Evolutionary conservation across 2,329 filamentous ascomycete genomes (phyloP).

Genomic region (Didymella pomorum): DNA sequence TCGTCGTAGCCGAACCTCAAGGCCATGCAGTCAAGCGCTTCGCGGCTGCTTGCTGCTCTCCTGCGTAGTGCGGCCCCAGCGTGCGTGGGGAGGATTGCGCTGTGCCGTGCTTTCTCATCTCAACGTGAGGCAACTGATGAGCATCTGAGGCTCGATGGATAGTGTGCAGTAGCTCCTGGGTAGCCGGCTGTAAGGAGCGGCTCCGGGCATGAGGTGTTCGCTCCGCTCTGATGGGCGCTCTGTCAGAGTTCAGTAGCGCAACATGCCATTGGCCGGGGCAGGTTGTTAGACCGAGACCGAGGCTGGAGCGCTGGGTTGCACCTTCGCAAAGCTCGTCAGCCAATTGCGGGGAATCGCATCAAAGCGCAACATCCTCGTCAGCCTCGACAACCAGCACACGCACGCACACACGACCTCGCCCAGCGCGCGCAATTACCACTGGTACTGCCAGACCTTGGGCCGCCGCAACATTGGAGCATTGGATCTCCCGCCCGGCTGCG

Average conservation of each 20-base stretch:
- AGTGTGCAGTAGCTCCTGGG: constrained; percentile 8
- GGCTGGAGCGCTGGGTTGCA: constrained; percentile 14
- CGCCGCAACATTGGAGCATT: not conserved
- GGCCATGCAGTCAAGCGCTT: constrained; percentile 14
- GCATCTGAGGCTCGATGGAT: constrained; percentile 5
- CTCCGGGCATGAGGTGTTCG: not conserved
- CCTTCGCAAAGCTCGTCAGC: constrained; percentile 23
- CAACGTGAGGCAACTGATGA: not conserved
- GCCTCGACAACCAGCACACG: constrained; percentile 17
- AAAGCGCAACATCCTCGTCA: constrained; percentile 29
- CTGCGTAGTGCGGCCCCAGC: constrained; percentile 12
- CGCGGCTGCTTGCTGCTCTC: constrained; percentile 30
- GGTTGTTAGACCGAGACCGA: constrained; percentile 15
- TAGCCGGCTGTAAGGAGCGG: constrained; percentile 6
- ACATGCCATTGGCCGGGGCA: not conserved
- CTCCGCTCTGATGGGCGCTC: constrained; percentile 4
- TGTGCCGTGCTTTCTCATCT: not conserved
- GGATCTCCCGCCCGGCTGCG: constrained; percentile 6
- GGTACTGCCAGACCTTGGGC: constrained; percentile 3
- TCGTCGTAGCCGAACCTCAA: constrained; percentile 30
- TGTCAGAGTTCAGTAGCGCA: not conserved
- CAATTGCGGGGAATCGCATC: constrained; percentile 42
- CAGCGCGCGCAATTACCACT: constrained; percentile 9
- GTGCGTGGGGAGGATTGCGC: constrained; percentile 10
- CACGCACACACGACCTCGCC: constrained; percentile 26